Base-by-base conservation (phyloP, 2,329 filamentous ascomycete species). In the Ambrosiella beaveri region DNA sequence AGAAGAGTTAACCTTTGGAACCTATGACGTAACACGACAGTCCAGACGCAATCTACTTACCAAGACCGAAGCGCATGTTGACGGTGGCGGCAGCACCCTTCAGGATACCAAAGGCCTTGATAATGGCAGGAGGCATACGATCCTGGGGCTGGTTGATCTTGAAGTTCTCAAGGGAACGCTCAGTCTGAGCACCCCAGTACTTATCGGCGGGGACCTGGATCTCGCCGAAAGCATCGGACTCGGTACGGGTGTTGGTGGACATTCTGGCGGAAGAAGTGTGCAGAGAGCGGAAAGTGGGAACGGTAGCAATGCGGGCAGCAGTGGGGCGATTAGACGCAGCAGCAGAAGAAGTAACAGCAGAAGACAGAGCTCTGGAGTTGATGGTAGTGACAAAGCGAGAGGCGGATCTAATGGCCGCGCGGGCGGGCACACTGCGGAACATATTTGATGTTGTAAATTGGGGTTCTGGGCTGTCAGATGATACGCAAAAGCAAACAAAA, bases 81-180 rank as follows among this genome's bases (percentile, higher is more conserved):
- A 97, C 93, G 7, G 85, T 88, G 53, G 93, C 93, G 50, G 93
- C 93, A 59, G 93, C 93, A 63, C 90, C 91, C 81, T 98, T 98
- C 64, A 98, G 79, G 66, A 97, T 94, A 69, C 93, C 93, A 70
- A 98, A 96, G 6, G 93, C 93, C 72, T 83, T 85, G 67, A 97
- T 77, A 65, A 98, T 85, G 51, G 90, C 86, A 63, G 88, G 84
- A 54, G 93, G 93, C 90, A 97, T 97, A 70, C 93, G 89, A 71
- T 98, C 93, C 74, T 95, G 88, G 61, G 93, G 93, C 78, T 97
- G 93, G 75, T 97, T 97, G 82, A 98, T 97, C 72, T 85, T 86
- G 80, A 98, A 98, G 78, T 98, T 98, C 72, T 86, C 85, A 70
- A 97, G 80, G 56, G 91, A 97, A 64, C 91, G 85, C 79, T 96